Evolutionary conservation across 2,329 filamentous ascomycete genomes (phyloP), one percentile per base, ranked within the genome.

Genomic region (Colletotrichum siamense): DNA sequence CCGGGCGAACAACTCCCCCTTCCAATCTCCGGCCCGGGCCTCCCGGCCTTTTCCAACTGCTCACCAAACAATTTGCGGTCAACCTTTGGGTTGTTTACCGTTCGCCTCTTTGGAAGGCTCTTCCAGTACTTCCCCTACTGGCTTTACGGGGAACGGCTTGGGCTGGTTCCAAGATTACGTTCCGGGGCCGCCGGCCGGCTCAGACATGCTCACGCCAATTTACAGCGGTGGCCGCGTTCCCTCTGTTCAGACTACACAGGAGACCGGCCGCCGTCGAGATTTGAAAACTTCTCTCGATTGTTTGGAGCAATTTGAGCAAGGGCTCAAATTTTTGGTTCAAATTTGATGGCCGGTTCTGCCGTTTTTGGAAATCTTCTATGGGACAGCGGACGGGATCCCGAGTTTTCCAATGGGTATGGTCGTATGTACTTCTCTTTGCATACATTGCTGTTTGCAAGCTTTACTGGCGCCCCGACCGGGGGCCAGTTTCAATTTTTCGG

Each of bases 281-380:
- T 44, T 0, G 39, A 0, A 4, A n/a, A n/a, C 39, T n/a, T 44
- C 18, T 44, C 1, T 44, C 18, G 18, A 18, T 10, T n/a, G 1
- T n/a, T 44, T 44, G 39, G 39, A 10, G 18, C 39, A 44, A 44
- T 44, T n/a, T 44, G 39, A n/a, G 18, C 18, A 0, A 2, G 3
- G 3, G 18, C 18, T 44, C 39, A 18, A 44, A 10, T 5, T 0
- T 39, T 44, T 10, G 16, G 36, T 39, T 39, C 36, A 44, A 44
- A 44, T 44, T 44, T 44, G 18, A 44, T 44, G 44, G n/a, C n/a
- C n/a, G 10, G 44, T 8, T 49, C 44, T 49, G n/a, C 44, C 2
- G 44, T 12, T 1, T 49, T 22, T 49, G 1, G 12, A 22, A 1
- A 49, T 22, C 1, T 0, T 0, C 6, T 22, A 49, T 3, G n/a